Evolutionary conservation across 148 eudicot species (phyloP), one percentile per base, ranked within the genome.

Genomic region (Rhododendron griersonianum): DNA sequence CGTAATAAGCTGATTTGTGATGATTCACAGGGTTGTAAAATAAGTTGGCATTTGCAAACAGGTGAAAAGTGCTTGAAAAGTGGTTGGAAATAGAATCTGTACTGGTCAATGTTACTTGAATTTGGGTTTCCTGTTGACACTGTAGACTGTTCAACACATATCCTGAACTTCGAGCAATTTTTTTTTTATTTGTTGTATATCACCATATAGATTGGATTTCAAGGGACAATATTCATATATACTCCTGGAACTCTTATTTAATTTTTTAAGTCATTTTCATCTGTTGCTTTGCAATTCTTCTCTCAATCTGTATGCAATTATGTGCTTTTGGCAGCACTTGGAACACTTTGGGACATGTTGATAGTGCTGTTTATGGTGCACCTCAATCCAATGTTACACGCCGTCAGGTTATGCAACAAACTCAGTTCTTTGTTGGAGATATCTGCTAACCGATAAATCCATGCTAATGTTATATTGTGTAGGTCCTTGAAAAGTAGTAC

Each of bases 281-380:
- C 23, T 44, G 48, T 78, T 41, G 14, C 25, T 2, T 39, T 21
- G 45, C 51, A 23, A n/a, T 41, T 78, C 47, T 37, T 78, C 50
- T 76, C 25, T 78, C 47, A 39, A 77, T 79, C 73, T 89, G 37
- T 87, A 69, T n/a, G 50, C 45, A 65, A 21, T 77, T 59, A 33
- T 85, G 53, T 44, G 81, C 81, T 67, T 88, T 86, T 84, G 82
- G 51, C 94, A 97, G 99, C 88, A 91, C 95, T 61, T 97, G 99
- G 99, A 89, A 93, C 82, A 77, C 89, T 87, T 90, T 97, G 89
- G 93, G 91, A 84, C 86, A 86, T 78, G 96, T 97, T 73, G 99
- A 97, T 86, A 87, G 91, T 88, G 93, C 89, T 84, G 91, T 97
- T 65, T 97, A 95, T 89, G 99, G 98, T 39, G 96, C 88, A 87